These are phyloP conservation scores for Deinandra increscens DNA, from an alignment of 129 eudicot species.

Conservation along the genomic window DNA sequence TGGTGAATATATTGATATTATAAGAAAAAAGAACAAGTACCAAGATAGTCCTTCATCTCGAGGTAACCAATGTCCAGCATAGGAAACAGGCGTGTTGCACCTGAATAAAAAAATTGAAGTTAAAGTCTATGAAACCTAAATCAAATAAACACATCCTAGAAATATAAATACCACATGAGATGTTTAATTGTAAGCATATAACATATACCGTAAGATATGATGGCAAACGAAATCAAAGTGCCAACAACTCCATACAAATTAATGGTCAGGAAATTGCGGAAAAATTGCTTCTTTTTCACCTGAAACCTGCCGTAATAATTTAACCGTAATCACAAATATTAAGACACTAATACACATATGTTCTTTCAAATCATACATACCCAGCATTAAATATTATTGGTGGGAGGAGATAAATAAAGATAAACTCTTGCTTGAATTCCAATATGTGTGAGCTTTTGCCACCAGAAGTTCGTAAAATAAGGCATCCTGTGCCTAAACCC, in stretches of 20 bases:
- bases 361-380: conserved; percentile 30
- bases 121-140: not conserved
- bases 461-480: conserved; percentile 45
- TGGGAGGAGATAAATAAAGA: conserved; percentile 85
- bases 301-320: conserved; percentile 53
- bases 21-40: conserved; percentile 34
- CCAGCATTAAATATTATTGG: conserved; percentile 97
- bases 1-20: not conserved
- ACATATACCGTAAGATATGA: conserved; percentile 72
- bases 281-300: conserved; percentile 81
- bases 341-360: conserved; percentile 1
- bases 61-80: conserved; percentile 47
- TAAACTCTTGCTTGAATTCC: conserved; percentile 63
- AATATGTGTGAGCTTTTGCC: conserved; percentile 58
- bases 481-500: conserved; percentile 64
- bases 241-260: conserved; percentile 74
- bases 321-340: not conserved
- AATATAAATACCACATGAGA: not conserved
- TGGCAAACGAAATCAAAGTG: conserved; percentile 66
- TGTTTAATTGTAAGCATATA: not conserved
- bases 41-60: conserved; percentile 76
- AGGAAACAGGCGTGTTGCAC: conserved; percentile 53
- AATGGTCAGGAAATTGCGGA: conserved; percentile 71
- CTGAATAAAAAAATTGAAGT: conserved; percentile 29
- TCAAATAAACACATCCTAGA: not conserved